Evolutionary conservation across 1,139 yeast species (phyloP).

Genomic region (Zygosaccharomyces sapae): DNA sequence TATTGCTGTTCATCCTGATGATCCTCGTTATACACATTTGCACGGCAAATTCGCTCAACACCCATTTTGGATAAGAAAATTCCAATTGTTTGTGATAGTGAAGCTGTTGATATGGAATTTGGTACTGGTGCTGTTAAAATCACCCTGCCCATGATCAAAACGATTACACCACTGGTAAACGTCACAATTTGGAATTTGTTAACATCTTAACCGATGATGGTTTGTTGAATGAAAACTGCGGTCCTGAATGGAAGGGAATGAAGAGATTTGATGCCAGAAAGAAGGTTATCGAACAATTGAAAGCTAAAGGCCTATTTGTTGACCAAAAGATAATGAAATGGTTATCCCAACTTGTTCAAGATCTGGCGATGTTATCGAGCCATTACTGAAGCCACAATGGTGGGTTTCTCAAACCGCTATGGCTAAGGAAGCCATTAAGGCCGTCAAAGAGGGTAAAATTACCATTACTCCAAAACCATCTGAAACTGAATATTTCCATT

Average conservation of each 20-base stretch:
- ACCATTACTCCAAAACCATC: slow-evolving; percentile 83
- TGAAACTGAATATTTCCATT: slow-evolving; percentile 88
- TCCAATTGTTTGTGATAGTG: slow-evolving; percentile 84
- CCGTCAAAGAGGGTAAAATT: slow-evolving; percentile 78
- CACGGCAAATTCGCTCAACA: slow-evolving; percentile 91
- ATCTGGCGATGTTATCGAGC: slow-evolving; percentile 96
- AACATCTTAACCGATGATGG: slow-evolving; percentile 93
- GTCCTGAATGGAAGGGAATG: slow-evolving; percentile 77
- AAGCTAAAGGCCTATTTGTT: slow-evolving; percentile 67
- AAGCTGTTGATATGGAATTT: slow-evolving; percentile 97
- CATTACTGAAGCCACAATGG: slow-evolving; percentile 97
- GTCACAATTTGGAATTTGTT: slow-evolving; percentile 82
- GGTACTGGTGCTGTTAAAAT: slow-evolving; percentile 99
- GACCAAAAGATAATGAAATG: slow-evolving; percentile 95
- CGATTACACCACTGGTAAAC: slow-evolving; percentile 95
- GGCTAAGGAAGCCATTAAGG: slow-evolving; percentile 85
- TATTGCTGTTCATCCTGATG: slow-evolving; percentile 95
- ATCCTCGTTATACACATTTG: slow-evolving; percentile 83
- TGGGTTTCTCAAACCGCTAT: slow-evolving; percentile 91
- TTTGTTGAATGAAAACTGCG: slow-evolving; percentile 83
- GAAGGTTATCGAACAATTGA: slow-evolving; percentile 74
- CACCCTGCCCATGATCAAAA: slow-evolving; percentile 98
- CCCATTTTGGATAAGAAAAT: slow-evolving; percentile 83
- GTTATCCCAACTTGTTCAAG: slow-evolving; percentile 88
- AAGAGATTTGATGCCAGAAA: slow-evolving; percentile 94